A percentile compares a stretch with the other conserved stretches of the same genome.
phyloP scores from a whole-genome alignment of 1,139 yeast species.

The Blastobotrys serpentis region DNA sequence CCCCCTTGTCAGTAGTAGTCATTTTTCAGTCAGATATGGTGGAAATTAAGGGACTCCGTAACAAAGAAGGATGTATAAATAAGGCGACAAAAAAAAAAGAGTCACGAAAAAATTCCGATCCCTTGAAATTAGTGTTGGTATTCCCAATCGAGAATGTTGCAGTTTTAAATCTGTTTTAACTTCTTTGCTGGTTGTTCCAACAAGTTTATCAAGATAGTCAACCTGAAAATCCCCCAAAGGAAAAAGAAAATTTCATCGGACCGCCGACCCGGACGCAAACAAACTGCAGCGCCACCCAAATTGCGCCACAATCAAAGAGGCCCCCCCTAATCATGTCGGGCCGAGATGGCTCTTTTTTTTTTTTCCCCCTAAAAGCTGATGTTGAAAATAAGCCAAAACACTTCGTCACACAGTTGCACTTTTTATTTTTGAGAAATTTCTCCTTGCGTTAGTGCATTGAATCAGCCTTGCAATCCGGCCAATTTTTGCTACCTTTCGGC shows the following conservation, averaged over 20 bases:
- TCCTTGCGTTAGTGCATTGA: no score
- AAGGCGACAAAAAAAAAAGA: not conserved
- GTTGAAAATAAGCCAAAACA: no score
- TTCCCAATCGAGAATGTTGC: not conserved
- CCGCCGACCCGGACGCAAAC: not conserved
- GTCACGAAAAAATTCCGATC: not conserved
- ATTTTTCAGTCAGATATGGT: not conserved
- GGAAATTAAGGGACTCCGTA: not conserved
- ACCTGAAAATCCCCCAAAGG: not conserved
- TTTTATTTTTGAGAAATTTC: no score
- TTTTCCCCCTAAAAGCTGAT: no score
- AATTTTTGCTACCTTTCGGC: no score
- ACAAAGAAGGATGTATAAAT: no score
- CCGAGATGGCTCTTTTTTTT: no score
- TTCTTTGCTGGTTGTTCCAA: not conserved
- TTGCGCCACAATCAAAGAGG: no score
- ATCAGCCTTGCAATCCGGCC: no score
- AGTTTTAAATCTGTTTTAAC: not conserved
- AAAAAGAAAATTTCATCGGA: not conserved
- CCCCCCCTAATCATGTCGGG: no score
- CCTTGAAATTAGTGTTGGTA: not conserved
- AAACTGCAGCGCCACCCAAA: not conserved
- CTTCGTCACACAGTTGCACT: no score
- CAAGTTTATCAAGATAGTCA: not conserved
- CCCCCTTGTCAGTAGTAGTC: conserved; percentile 2